Evolutionary conservation across 495 filamentous ascomycete species (phyloP).

Genomic region (Diplogelasinospora grovesii): DNA sequence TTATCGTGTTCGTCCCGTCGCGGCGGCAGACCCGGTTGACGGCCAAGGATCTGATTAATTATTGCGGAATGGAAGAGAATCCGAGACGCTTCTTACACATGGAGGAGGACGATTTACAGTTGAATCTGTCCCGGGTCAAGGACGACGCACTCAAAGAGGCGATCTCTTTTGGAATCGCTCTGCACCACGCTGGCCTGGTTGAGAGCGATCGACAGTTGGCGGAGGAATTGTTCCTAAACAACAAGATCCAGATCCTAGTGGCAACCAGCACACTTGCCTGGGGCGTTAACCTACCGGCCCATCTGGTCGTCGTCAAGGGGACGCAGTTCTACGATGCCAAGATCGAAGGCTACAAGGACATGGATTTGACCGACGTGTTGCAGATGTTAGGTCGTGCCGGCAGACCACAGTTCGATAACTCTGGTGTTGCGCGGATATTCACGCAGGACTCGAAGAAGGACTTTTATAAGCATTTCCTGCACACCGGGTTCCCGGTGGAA

Average conservation of each 20-base stretch:
- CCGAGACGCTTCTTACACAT: conserved; percentile 86
- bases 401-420: conserved; percentile 91
- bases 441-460: conserved; percentile 97
- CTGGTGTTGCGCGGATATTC: conserved; percentile 92
- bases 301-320: conserved; percentile 96
- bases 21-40: conserved; percentile 91
- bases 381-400: conserved; percentile 98
- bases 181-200: conserved; percentile 95
- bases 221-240: conserved; percentile 92
- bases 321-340: conserved; percentile 99
- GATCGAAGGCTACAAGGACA: conserved; percentile 94
- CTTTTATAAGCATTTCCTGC: conserved; percentile 99
- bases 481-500: conserved; percentile 97
- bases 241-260: conserved; percentile 95
- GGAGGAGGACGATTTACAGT: conserved; percentile 87
- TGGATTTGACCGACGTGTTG: conserved; percentile 97
- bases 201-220: conserved; percentile 87
- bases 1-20: conserved; percentile 97
- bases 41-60: conserved; percentile 91
- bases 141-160: conserved; percentile 88
- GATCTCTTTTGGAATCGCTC: conserved; percentile 89
- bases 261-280: conserved; percentile 97
- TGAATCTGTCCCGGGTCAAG: conserved; percentile 77
- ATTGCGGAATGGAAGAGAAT: conserved; percentile 97
- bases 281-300: conserved; percentile 97